Evolutionary conservation across 106 monocot species (phyloP).

Genomic region (Narthecium ossifragum): DNA sequence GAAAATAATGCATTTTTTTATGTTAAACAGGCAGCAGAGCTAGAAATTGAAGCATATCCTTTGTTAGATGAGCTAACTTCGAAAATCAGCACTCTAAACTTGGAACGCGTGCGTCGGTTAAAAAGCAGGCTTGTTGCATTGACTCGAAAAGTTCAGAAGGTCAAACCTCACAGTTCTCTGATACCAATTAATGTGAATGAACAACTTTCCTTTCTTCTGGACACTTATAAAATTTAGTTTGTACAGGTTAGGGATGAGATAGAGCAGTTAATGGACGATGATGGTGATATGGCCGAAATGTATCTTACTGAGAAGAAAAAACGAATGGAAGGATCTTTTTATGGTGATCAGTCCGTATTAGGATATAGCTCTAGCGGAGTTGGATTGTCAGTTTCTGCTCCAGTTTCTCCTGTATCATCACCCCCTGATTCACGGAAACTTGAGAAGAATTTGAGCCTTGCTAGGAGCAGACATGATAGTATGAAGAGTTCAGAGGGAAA

Average conservation of each 20-base stretch:
- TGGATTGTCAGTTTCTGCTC: conserved; percentile 50
- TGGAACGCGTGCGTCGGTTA: conserved; percentile 72
- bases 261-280: conserved; percentile 78
- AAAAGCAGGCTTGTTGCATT: conserved; percentile 87
- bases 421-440: conserved; percentile 44
- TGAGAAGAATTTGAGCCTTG: conserved; percentile 40
- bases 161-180: conserved; percentile 3
- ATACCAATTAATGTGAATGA: too few relatives aligned
- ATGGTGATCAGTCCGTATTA: conserved; percentile 34
- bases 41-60: conserved; percentile 87
- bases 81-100: conserved; percentile 73
- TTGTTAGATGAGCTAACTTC: conserved; percentile 83
- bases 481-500: conserved; percentile 32
- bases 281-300: conserved; percentile 83
- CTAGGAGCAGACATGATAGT: conserved; percentile 56
- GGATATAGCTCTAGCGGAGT: conserved; percentile 17
- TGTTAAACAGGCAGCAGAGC: conserved; percentile 52
- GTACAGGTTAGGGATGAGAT: conserved; percentile 70
- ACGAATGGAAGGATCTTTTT: conserved; percentile 43
- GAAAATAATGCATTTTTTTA: too few relatives aligned
- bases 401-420: conserved; percentile 63
- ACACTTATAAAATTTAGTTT: conserved; percentile 1
- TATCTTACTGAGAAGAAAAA: conserved; percentile 69
- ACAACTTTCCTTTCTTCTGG: background rate
- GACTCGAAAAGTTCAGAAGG: conserved; percentile 89